Base-by-base conservation (phyloP, 1,284 basidiomycete genomes). In the Ustilago curta region DNA sequence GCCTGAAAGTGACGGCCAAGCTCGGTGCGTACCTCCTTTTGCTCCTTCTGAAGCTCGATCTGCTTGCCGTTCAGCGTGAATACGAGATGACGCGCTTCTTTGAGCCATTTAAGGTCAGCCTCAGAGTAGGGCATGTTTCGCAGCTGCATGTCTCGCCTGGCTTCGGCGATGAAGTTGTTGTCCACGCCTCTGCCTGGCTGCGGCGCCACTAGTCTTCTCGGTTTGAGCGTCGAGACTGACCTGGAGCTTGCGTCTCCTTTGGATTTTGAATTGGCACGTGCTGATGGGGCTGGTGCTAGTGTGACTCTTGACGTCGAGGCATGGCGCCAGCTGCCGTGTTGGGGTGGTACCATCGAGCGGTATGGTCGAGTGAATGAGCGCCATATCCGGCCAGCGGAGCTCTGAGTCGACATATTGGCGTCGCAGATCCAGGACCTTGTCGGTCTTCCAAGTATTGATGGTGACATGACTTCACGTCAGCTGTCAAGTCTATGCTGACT, bases 111-210 rank as follows among this genome's bases (percentile, higher is more conserved):
- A 18, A 75, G 37, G 18, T 75, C 68, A 8, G 37, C 57, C 2
- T 55, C 52, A 16, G 43, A 19, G 52, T 48, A 64, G 0, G 45
- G 47, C 72, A 75, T 70, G 40, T 19, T 66, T 29, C 72, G 63
- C 19, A 75, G 6, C 23, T 70, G 59, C 59, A 75, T 64, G 39
- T 57, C 55, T 2, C 58, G 60, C 27, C 29, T 56, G 8, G 70
- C 70, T 27, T 73, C 54, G 54, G 69, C 59, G 62, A 74, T 62
- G 29, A 35, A 57, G 7, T 35, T 32, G 29, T 61, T 61, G n/a
- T 8, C 23, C 1, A 65, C 58, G 21, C 61, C 68, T 50, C 68
- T 49, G 12, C 68, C 68, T 27, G 61, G 21, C 0, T 8, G 16
- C 35, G 53, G 48, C 4, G 27, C 18, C 9, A 16, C 5, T 19